Base-by-base conservation (phyloP, 345 rosid genomes). In the Hypericum androsaemum region DNA sequence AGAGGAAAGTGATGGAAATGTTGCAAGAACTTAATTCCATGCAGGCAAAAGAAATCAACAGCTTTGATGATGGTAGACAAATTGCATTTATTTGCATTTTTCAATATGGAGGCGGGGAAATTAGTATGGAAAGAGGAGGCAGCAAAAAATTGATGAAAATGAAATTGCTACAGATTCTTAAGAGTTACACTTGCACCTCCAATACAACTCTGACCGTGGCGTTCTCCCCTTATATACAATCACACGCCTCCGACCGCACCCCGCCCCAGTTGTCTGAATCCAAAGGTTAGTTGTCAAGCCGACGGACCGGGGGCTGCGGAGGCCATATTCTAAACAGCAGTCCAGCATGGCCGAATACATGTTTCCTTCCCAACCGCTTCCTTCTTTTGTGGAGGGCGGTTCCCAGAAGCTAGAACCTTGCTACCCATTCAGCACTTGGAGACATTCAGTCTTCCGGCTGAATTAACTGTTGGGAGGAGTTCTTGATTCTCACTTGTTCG, bases 181-280 rank as follows among this genome's bases (percentile, higher is more conserved):
- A 4, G 32, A 22, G 32, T 22, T 22, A 22, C 32, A 22, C 32
- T 22, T 22, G 4, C 32, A 22, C 32, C 32, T 22, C 32, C 32
- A 22, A 22, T 22, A 22, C 32, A 22, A 22, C 32, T n/a, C n/a
- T 22, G 32, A 22, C 32, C 4, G 4, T 22, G 32, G 32, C 4
- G 32, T 22, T 22, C 32, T 22, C 32, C 32, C 32, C 1, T 74
- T 79, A 77, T 79, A 57, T 75, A 82, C 85, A 81, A 71, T 58
- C 64, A 57, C 65, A 63, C 79, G 55, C 82, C 53, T 22, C 32
- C 62, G 63, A 74, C 77, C 53, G 63, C 71, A 72, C 61, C 63
- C 36, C 46, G 58, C 59, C 56, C 53, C n/a, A 43, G 74, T 53
- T 66, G 32, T 39, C n/a, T 53, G 15, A 36, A 37, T 66, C 59